phyloP scores from a whole-genome alignment of 148 eudicot genomes.

The Hydrangea macrophylla region DNA sequence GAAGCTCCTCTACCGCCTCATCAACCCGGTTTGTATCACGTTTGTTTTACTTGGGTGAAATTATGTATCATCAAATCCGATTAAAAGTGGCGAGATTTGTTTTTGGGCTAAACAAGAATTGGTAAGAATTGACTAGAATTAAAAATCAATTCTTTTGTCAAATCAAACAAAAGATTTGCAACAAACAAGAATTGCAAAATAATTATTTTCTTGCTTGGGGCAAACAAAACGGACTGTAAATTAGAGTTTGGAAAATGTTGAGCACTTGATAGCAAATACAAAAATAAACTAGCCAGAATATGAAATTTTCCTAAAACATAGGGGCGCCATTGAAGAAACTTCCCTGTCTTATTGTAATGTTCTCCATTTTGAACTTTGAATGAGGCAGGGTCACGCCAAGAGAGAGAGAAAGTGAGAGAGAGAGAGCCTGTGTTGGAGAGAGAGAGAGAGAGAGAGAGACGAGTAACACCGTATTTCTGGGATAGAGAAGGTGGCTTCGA shows the following conservation, averaged over 20 bases:
- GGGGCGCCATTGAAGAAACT: conserved; percentile 1
- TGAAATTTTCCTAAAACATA: not conserved
- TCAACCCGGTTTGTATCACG: no score
- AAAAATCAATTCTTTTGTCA: no score
- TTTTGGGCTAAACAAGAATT: no score
- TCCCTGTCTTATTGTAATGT: not conserved
- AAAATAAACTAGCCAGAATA: not conserved
- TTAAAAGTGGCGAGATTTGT: no score
- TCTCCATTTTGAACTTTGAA: conserved; percentile 11
- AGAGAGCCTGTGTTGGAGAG: conserved; percentile 10
- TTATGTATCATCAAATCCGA: no score
- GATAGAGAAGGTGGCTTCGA: not conserved
- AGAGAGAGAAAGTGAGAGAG: not conserved
- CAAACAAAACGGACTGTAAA: no score
- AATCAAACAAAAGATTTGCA: no score
- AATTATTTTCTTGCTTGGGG: no score
- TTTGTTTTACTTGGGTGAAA: no score
- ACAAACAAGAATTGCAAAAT: no score
- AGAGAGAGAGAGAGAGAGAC: not conserved
- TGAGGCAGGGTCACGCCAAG: conserved; percentile 1
- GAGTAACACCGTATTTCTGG: conserved; percentile 6
- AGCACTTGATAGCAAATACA: not conserved
- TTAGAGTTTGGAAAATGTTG: not conserved
- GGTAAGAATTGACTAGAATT: no score
- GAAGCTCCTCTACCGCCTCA: no score